Conservation (phyloP, 2,329 filamentous ascomycete genomes). For the Xylaria sp. region DNA sequence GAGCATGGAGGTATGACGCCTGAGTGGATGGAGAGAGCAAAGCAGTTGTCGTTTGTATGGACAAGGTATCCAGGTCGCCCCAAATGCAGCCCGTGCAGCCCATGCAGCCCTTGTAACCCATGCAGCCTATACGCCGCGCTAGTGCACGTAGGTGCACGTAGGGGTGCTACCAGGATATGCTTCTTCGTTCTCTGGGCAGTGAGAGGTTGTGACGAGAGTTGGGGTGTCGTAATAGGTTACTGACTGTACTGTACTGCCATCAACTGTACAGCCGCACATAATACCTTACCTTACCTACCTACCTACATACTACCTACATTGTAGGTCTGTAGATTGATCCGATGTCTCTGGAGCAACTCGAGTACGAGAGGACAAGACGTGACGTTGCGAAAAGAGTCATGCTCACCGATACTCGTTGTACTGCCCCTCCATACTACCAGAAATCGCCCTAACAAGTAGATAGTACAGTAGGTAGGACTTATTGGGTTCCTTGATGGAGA, state of each 20-base stretch:
- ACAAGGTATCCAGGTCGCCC: not conserved
- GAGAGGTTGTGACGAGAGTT: slow-evolving; percentile 41
- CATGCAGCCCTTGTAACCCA: not conserved
- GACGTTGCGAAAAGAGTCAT: not conserved
- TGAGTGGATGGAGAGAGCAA: not conserved
- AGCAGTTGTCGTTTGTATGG: slow-evolving; percentile 2
- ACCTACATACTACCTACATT: no score
- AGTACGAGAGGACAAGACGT: no score
- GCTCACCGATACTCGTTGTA: not conserved
- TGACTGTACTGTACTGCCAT: not conserved
- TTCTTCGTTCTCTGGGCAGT: slow-evolving; percentile 47
- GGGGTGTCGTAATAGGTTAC: slow-evolving; percentile 21
- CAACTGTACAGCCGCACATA: not conserved
- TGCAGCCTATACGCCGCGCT: slow-evolving; percentile 31
- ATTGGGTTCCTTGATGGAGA: not conserved
- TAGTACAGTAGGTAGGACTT: not conserved
- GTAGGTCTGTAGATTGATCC: not conserved
- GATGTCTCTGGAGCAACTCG: not conserved
- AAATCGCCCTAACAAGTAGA: not conserved
- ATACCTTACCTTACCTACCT: no score
- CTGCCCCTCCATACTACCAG: not conserved
- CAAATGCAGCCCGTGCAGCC: slow-evolving; percentile 1
- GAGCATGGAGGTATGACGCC: slow-evolving; percentile 5
- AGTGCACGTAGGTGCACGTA: slow-evolving; percentile 29
- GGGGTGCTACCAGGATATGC: slow-evolving; percentile 24